A percentile compares a stretch with the other conserved stretches of the same genome.
These are phyloP conservation scores for Leucocoprinus birnbaumii DNA, from an alignment of 768 basidiomycete genomes.

Conservation along the genomic window DNA sequence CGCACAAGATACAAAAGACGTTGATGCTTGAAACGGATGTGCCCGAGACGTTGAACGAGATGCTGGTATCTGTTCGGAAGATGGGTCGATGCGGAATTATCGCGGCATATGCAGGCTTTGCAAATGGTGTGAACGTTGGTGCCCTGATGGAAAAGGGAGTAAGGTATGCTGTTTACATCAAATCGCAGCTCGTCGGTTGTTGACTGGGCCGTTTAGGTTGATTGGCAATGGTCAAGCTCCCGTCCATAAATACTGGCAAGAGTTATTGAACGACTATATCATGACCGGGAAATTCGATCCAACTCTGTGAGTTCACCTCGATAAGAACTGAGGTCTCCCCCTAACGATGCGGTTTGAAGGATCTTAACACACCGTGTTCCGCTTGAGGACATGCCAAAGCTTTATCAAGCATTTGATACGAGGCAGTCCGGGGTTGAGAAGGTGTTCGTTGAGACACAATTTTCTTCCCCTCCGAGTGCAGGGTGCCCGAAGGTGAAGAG, in stretches of 20 bases:
- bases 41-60: constrained; percentile 56
- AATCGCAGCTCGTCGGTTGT: not conserved
- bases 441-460: constrained; percentile 73
- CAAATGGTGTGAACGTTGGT: constrained; percentile 68
- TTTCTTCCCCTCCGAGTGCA: constrained; percentile 37
- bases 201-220: constrained; percentile 25
- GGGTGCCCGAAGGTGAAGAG: constrained; percentile 51
- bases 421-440: constrained; percentile 56
- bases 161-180: constrained; percentile 32
- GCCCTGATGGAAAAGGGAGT: constrained; percentile 79
- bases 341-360: constrained; percentile 18
- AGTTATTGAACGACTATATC: constrained; percentile 64
- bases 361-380: constrained; percentile 57
- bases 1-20: constrained; percentile 67
- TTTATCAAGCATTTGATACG: constrained; percentile 65
- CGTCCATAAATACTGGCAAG: constrained; percentile 72
- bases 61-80: constrained; percentile 48
- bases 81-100: constrained; percentile 61
- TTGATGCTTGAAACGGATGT: constrained; percentile 77
- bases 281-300: constrained; percentile 64
- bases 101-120: constrained; percentile 65
- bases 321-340: not conserved
- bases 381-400: constrained; percentile 62
- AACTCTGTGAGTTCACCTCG: constrained; percentile 40
- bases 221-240: constrained; percentile 78